Conservation (phyloP, 805 yeast species). For the Kuraishia cidri region DNA sequence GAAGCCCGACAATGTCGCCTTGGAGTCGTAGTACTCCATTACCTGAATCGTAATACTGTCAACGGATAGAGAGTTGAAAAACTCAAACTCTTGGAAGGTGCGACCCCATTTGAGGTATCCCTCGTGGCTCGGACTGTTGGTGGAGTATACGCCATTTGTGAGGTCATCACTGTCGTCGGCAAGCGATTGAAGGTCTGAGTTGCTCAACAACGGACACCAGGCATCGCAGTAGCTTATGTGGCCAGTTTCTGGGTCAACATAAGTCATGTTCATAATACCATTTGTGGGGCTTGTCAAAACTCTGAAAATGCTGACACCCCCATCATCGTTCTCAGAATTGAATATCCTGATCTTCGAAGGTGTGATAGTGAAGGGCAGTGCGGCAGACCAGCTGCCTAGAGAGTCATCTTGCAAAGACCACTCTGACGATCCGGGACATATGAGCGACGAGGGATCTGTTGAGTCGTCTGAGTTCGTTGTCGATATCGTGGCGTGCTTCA, state of each 20-base stretch:
- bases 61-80: constrained; percentile 60
- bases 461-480: constrained; percentile 23
- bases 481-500: constrained; percentile 45
- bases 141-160: constrained; percentile 8
- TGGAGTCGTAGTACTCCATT: constrained; percentile 57
- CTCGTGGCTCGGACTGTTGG: constrained; percentile 8
- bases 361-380: constrained; percentile 41
- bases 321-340: constrained; percentile 39
- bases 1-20: constrained; percentile 65
- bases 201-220: constrained; percentile 66
- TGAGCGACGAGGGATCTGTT: constrained; percentile 23
- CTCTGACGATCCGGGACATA: constrained; percentile 48
- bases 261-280: constrained; percentile 88
- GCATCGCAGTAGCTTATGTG: constrained; percentile 68
- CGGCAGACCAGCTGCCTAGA: constrained; percentile 60
- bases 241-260: constrained; percentile 65
- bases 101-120: constrained; percentile 25
- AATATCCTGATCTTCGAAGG: constrained; percentile 73
- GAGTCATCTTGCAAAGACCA: constrained; percentile 46
- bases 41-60: constrained; percentile 55
- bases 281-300: constrained; percentile 68
- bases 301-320: constrained; percentile 56
- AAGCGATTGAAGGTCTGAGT: constrained; percentile 20
- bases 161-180: constrained; percentile 17
- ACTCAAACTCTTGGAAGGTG: constrained; percentile 73